Conservation (phyloP, 352 stramenopile species). For the Phytophthora cajani region DNA sequence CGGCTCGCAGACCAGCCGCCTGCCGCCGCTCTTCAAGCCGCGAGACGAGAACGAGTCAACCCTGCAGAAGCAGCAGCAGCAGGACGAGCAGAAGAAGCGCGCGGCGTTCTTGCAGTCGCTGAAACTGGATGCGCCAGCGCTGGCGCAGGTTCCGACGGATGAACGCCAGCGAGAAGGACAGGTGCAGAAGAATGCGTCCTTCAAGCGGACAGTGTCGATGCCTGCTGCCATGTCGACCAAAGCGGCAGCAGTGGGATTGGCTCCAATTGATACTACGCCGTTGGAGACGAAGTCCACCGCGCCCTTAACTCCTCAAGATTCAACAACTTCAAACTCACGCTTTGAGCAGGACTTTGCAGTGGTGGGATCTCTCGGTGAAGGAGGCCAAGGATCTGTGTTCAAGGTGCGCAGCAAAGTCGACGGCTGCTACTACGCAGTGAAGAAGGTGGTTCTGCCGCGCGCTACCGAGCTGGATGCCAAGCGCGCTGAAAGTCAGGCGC, state of each 20-base stretch:
- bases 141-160: constrained; percentile 22
- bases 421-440: constrained; percentile 77
- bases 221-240: constrained; percentile 32
- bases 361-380: constrained; percentile 64
- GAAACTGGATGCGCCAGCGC: constrained; percentile 26
- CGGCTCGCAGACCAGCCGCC: constrained; percentile 38
- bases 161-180: constrained; percentile 11
- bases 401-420: constrained; percentile 81
- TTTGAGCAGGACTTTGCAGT: constrained; percentile 84
- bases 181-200: constrained; percentile 12
- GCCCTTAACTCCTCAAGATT: constrained; percentile 3
- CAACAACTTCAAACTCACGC: constrained; percentile 39
- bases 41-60: constrained; percentile 26
- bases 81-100: constrained; percentile 35
- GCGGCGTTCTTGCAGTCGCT: constrained; percentile 29
- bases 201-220: constrained; percentile 37
- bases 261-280: constrained; percentile 27
- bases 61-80: constrained; percentile 23
- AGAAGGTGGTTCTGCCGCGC: constrained; percentile 69
- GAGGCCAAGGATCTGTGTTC: constrained; percentile 77
- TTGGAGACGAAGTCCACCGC: constrained; percentile 12
- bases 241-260: constrained; percentile 14
- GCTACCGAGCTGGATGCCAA: constrained; percentile 48
- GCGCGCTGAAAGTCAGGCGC: constrained; percentile 57
- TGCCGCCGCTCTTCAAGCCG: constrained; percentile 51